Percentiles rank a stretch among this genome's conserved stretches.
Evolutionary conservation across 2,329 filamentous ascomycete genomes (phyloP).

Genomic region (Xylaria multiplex): DNA sequence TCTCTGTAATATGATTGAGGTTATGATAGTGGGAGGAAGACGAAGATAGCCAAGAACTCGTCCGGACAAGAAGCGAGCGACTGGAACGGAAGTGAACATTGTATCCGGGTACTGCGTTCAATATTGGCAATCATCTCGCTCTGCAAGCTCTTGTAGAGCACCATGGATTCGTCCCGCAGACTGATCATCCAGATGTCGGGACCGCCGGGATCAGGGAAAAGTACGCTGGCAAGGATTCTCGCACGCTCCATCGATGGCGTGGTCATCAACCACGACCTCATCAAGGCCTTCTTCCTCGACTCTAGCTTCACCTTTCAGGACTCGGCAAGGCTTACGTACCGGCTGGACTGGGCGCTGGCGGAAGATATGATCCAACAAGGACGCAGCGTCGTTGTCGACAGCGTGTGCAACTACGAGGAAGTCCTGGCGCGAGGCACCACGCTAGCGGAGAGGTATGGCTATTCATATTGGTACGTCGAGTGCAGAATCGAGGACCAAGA

Average conservation of each 20-base stretch:
- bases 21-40: not conserved
- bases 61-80: not conserved
- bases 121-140: not conserved
- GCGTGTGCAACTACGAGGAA: slow-evolving; percentile 51
- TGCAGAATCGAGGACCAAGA: slow-evolving; percentile 28
- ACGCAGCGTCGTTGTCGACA: slow-evolving; percentile 51
- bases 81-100: not conserved
- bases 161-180: slow-evolving; percentile 24
- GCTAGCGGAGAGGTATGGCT: slow-evolving; percentile 42
- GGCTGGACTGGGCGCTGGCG: slow-evolving; percentile 51
- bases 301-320: slow-evolving; percentile 46
- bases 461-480: slow-evolving; percentile 39
- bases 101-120: not conserved
- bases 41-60: slow-evolving; percentile 1
- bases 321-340: slow-evolving; percentile 48
- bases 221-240: slow-evolving; percentile 49
- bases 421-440: slow-evolving; percentile 46
- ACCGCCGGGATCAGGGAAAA: slow-evolving; percentile 54
- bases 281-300: slow-evolving; percentile 50
- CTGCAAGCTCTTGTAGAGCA: not conserved
- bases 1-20: slow-evolving; percentile 5
- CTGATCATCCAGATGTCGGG: slow-evolving; percentile 52
- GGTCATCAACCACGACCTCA: slow-evolving; percentile 52
- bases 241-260: slow-evolving; percentile 44
- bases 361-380: slow-evolving; percentile 50